A percentile compares a stretch with the other conserved stretches of the same genome.
These are phyloP conservation scores for Metschnikowia proteae DNA, from an alignment of 805 yeast genomes.

Conservation along the genomic window DNA sequence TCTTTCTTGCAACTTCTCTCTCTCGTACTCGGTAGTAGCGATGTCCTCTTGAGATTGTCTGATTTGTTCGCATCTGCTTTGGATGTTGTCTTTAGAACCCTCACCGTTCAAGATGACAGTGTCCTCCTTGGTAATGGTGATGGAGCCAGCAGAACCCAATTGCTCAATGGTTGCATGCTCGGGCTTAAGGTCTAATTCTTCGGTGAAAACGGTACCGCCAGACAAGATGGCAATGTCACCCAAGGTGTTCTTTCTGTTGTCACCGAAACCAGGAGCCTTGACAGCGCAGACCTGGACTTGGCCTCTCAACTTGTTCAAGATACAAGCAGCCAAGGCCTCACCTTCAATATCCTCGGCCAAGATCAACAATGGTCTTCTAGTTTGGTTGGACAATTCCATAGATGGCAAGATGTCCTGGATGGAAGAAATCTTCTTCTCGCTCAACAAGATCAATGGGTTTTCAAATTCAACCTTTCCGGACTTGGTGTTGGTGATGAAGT, in stretches of 20 bases:
- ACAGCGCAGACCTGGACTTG: slow-evolving; percentile 97
- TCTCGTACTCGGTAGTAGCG: slow-evolving; percentile 84
- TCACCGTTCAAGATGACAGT: slow-evolving; percentile 91
- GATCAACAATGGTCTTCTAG: slow-evolving; percentile 88
- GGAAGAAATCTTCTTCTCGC: slow-evolving; percentile 89
- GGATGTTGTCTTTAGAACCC: slow-evolving; percentile 77
- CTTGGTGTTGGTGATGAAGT: slow-evolving; percentile 92
- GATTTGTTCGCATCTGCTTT: slow-evolving; percentile 90
- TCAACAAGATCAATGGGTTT: slow-evolving; percentile 81
- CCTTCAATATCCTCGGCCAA: slow-evolving; percentile 96
- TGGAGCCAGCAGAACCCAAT: slow-evolving; percentile 86
- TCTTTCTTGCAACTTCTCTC: slow-evolving; percentile 95
- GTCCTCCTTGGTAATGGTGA: slow-evolving; percentile 93
- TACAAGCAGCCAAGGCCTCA: slow-evolving; percentile 97
- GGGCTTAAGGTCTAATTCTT: slow-evolving; percentile 92
- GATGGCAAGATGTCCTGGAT: slow-evolving; percentile 92
- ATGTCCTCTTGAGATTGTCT: slow-evolving; percentile 73
- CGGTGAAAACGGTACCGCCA: slow-evolving; percentile 90
- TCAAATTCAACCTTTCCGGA: slow-evolving; percentile 91
- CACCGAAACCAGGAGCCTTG: slow-evolving; percentile 99
- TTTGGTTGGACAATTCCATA: slow-evolving; percentile 86
- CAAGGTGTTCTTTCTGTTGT: slow-evolving; percentile 92
- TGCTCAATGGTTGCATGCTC: slow-evolving; percentile 88
- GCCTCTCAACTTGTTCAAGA: slow-evolving; percentile 94
- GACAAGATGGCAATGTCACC: slow-evolving; percentile 94